Percentiles rank a stretch among this genome's conserved stretches.
phyloP scores from a whole-genome alignment of 306 rosid genomes.

The Psophocarpus tetragonolobus region DNA sequence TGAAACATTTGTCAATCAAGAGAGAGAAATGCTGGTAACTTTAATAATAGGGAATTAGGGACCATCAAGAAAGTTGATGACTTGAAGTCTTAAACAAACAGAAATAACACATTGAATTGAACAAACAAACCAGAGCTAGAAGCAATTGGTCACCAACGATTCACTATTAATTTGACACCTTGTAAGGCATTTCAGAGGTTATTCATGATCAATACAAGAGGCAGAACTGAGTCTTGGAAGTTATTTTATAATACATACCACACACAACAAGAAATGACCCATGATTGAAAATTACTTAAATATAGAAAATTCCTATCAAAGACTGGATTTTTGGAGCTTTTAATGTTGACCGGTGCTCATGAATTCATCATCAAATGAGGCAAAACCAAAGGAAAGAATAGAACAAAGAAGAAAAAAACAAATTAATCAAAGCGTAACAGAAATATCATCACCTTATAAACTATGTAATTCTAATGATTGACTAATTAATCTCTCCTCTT shows the following conservation, averaged over 20 bases:
- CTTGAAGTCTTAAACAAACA: neutral
- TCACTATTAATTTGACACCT: neutral
- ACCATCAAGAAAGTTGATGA: neutral
- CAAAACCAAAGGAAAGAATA: neutral
- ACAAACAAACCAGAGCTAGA: neutral
- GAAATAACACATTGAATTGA: neutral
- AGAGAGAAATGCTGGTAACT: neutral
- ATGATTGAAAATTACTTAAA: neutral
- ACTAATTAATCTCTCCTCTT: neutral
- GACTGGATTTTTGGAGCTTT: constrained; percentile 1
- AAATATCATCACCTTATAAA: neutral
- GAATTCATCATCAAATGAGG: neutral
- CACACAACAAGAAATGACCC: neutral
- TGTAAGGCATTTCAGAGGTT: neutral
- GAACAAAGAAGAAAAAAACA: neutral
- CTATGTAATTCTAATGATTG: neutral
- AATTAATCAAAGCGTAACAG: neutral
- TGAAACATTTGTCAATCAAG: too few relatives aligned
- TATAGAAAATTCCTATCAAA: neutral
- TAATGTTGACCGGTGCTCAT: neutral
- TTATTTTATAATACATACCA: too few relatives aligned
- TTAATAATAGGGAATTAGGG: neutral
- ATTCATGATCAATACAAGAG: neutral
- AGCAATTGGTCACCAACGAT: too few relatives aligned
- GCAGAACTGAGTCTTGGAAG: constrained; percentile 13